Evolutionary conservation across 176 grass and related monocot genomes (phyloP), one percentile per base, ranked within the genome.

Genomic region (Miscanthus lutarioriparius): DNA sequence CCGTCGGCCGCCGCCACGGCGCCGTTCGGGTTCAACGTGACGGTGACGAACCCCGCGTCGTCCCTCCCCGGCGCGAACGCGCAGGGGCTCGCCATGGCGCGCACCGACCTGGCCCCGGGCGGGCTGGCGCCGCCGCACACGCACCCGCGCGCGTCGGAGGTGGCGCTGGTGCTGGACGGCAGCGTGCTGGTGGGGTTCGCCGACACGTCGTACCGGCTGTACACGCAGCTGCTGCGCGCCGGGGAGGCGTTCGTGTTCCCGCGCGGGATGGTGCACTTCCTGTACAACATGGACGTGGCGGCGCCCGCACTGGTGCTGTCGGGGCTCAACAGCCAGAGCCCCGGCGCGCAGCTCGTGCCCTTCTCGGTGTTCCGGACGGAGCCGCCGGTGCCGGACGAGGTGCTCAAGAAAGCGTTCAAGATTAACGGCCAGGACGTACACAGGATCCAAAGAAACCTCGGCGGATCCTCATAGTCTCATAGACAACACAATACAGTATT

Each of bases 181-280:
- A 61, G 51, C 82, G 77, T 93, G 11, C 78, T 90, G 16, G 88
- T 83, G 20, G 91, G 88, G 19, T 93, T 93, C 82, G 88, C 83
- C 6, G 91, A 90, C 91, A 93, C 88, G 71, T 85, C 91, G 61
- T 79, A 88, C 82, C 88, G 82, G 37, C 88, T 91, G 54, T 93
- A 86, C 92, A 88, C 92, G 61, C 86, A 93, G 86, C 79, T 70
- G 74, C 86, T 93, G 70, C 82, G 88, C 68, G 74, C 92, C 41
- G 92, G 92, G 53, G 86, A 93, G 79, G 83, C 88, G 8, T 94
- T 94, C 79, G 86, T 91, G 63, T 88, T 94, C 86, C 86, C 91
- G 17, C 83, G 8, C 70, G 88, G 63, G 22, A 87, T 94, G 70
- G 82, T 91, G 36, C 92, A 91, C 70, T 94, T 86, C 76, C 30